Evolutionary conservation across 108 stramenopile species (phyloP).

Genomic region (Fistulifera solaris): DNA sequence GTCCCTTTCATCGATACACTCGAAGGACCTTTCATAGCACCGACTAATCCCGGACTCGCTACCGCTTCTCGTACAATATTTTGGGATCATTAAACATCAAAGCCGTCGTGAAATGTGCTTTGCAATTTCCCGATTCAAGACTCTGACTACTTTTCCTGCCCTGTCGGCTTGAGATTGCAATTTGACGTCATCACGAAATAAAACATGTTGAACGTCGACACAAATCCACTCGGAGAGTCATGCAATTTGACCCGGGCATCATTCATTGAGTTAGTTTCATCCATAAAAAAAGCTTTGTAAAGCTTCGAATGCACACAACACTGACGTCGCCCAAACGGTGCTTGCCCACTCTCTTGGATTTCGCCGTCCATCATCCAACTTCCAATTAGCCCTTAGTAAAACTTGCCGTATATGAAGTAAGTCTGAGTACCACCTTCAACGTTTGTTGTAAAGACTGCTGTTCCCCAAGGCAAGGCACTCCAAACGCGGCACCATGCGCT

Average conservation of each 20-base stretch:
- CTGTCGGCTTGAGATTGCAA: constrained; percentile 58
- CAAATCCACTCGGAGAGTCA: constrained; percentile 58
- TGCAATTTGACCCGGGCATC: constrained; percentile 57
- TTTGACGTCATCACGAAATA: constrained; percentile 85
- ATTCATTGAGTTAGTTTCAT: constrained; percentile 5
- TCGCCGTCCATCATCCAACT: constrained; percentile 51
- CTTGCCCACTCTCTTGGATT: constrained; percentile 4
- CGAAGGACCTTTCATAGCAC: constrained; percentile 73
- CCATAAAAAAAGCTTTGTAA: not conserved
- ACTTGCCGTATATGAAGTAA: constrained; percentile 65
- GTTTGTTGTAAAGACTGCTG: constrained; percentile 10
- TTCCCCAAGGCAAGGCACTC: constrained; percentile 82
- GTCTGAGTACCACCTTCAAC: constrained; percentile 64
- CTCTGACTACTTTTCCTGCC: constrained; percentile 34
- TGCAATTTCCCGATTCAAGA: constrained; percentile 73
- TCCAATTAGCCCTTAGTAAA: constrained; percentile 51
- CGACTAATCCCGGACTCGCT: constrained; percentile 54
- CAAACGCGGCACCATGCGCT: constrained; percentile 58
- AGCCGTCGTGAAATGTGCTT: constrained; percentile 76
- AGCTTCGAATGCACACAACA: no score
- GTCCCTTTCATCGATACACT: constrained; percentile 69
- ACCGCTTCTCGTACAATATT: constrained; percentile 38
- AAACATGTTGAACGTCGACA: constrained; percentile 58
- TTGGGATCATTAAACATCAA: constrained; percentile 42
- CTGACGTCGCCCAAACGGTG: not conserved